Evolutionary conservation across 257 asterid genomes (phyloP), one percentile per base, ranked within the genome.

Genomic region (Leonotis leonurus): DNA sequence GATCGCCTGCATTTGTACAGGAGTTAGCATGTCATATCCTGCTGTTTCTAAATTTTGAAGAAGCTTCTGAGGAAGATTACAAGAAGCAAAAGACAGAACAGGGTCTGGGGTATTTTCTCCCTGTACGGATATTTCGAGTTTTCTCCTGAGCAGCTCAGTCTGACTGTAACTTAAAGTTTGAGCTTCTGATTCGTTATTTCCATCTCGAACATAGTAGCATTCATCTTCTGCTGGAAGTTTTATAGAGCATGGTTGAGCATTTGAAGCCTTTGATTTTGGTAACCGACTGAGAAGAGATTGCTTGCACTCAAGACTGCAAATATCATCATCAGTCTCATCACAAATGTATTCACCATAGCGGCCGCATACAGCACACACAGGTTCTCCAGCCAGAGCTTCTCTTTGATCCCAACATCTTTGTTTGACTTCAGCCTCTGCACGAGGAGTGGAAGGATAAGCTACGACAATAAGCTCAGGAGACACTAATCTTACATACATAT

Each of bases 1-100:
- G 65, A 92, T 86, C 26, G 93, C 97, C 77, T 92, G 98, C 98
- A 86, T 88, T 76, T 92, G 98, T 26, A 86, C 97, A 25, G 96
- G 95, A 18, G 96, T 88, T 16, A 94, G 96, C 75, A 91, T 84
- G 73, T 88, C 96, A 70, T 84, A 91, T 40, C 98, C 98, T 9
- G 79, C 77, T 21, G 76, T 74, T 78, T 88, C 98, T 64, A 88
- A 73, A 77, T 91, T 91, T 5, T 65, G 80, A 59, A 88, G 75
- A 55, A 92, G 93, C 83, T 78, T 88, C 70, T 69, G 80, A 54
- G 95, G 89, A 69, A 92, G 85, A 72, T 73, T 64, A 60, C 91
- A 84, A 20, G 95, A 81, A 71, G 83, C 62, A 65, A 86, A 92
- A n/a, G 98, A 82, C 70, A 88, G 67, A 25, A 83, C 58, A 9